A percentile compares a stretch with the other conserved stretches of the same genome.
phyloP scores from a whole-genome alignment of 2,329 filamentous ascomycete genomes.

The Trichoderma sp. region DNA sequence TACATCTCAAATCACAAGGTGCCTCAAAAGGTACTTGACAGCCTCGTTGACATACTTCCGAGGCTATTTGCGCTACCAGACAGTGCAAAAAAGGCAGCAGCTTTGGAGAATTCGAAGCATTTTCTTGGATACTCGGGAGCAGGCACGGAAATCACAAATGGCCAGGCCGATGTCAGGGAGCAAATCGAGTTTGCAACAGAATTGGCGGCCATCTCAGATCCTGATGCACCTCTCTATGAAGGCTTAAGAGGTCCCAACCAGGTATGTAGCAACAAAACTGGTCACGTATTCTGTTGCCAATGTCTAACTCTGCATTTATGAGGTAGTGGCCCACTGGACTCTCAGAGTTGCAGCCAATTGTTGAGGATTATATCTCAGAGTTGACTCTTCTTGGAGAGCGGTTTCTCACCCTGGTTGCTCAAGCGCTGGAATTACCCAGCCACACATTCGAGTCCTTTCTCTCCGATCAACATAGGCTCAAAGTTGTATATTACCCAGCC shows the following conservation, averaged over 20 bases:
- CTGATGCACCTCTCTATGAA: constrained; percentile 43
- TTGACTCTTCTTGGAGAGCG: constrained; percentile 53
- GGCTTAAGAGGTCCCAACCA: constrained; percentile 51
- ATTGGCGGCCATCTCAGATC: constrained; percentile 40
- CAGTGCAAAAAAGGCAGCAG: constrained; percentile 43
- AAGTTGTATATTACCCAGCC: constrained; percentile 56
- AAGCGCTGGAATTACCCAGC: constrained; percentile 52
- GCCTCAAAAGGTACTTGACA: constrained; percentile 36
- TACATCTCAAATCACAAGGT: constrained; percentile 55
- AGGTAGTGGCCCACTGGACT: constrained; percentile 46
- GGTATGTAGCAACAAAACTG: constrained; percentile 35
- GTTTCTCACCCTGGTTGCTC: constrained; percentile 59
- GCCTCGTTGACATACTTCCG: constrained; percentile 46
- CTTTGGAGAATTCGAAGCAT: constrained; percentile 57
- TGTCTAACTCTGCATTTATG: background rate
- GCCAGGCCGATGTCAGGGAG: constrained; percentile 54
- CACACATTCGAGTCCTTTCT: constrained; percentile 55
- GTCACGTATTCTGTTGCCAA: background rate
- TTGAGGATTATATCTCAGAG: constrained; percentile 53
- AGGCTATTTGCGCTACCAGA: constrained; percentile 45
- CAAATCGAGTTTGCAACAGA: constrained; percentile 64
- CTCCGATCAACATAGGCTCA: constrained; percentile 60
- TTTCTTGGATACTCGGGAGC: constrained; percentile 61
- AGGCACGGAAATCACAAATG: constrained; percentile 54
- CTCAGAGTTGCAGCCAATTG: constrained; percentile 39